Conservation (phyloP, 805 yeast species). For the Barnettozyma botsteinii region DNA sequence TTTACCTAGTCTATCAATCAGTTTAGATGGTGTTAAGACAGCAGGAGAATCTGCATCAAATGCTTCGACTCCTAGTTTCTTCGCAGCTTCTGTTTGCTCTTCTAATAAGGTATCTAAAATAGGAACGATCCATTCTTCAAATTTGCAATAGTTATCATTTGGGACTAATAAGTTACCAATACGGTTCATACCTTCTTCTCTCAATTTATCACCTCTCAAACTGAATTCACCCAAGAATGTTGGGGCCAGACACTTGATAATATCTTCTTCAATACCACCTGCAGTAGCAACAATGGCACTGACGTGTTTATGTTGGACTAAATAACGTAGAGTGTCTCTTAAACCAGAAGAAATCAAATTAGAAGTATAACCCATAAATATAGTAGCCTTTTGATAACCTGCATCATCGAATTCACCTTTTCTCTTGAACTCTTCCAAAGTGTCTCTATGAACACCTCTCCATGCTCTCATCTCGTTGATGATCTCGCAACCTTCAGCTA, state of each 20-base stretch:
- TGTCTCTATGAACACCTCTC: conserved; percentile 78
- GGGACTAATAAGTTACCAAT: conserved; percentile 97
- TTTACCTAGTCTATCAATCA: conserved; percentile 89
- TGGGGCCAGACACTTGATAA: conserved; percentile 94
- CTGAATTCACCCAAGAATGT: conserved; percentile 91
- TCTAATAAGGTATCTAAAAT: conserved; percentile 78
- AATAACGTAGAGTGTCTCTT: conserved; percentile 80
- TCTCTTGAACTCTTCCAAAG: conserved; percentile 60
- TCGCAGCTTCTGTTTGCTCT: conserved; percentile 74
- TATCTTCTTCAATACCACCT: conserved; percentile 97
- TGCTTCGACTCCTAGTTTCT: conserved; percentile 43
- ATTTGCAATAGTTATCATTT: conserved; percentile 93
- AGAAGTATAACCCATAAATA: conserved; percentile 94
- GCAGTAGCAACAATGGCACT: conserved; percentile 95
- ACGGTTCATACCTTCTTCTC: conserved; percentile 96
- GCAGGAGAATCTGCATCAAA: conserved; percentile 57
- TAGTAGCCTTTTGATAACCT: conserved; percentile 80
- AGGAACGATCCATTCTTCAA: conserved; percentile 99
- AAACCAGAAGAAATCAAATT: conserved; percentile 92
- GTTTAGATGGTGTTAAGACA: conserved; percentile 90
- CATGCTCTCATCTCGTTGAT: conserved; percentile 88
- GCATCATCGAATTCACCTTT: conserved; percentile 73
- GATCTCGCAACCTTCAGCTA: conserved; percentile 86
- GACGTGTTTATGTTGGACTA: conserved; percentile 92
- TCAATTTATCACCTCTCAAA: conserved; percentile 69